These are phyloP conservation scores for Theileria sp. DNA, from an alignment of 169 alveolate species.

Conservation along the genomic window DNA sequence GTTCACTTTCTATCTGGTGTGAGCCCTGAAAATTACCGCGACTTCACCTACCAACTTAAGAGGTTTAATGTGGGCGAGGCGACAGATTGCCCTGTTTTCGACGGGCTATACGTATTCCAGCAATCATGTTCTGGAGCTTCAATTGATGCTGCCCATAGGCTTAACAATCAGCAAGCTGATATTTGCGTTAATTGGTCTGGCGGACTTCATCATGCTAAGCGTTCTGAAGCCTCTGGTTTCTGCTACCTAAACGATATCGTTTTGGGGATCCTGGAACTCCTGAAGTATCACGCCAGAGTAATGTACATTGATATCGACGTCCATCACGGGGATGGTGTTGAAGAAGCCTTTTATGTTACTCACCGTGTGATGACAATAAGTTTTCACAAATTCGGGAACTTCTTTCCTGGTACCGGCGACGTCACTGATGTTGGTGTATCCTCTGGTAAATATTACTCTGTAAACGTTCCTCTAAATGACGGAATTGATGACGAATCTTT, in stretches of 20 bases:
- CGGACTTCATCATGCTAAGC: constrained; percentile 97
- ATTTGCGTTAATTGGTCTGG: constrained; percentile 98
- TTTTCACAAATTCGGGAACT: constrained; percentile 98
- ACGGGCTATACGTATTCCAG: constrained; percentile 94
- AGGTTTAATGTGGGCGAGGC: constrained; percentile 93
- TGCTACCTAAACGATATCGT: constrained; percentile 99
- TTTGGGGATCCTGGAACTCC: constrained; percentile 92
- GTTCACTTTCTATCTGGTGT: constrained; percentile 85
- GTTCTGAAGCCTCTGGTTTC: constrained; percentile 97
- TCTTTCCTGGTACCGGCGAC: constrained; percentile 99
- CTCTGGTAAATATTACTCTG: constrained; percentile 92
- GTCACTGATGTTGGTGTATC: constrained; percentile 94
- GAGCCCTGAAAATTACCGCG: constrained; percentile 81
- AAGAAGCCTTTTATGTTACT: constrained; percentile 96
- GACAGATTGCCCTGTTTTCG: constrained; percentile 97
- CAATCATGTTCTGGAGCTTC: constrained; percentile 97
- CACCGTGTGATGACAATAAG: constrained; percentile 98
- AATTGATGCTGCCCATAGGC: constrained; percentile 92
- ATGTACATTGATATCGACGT: constrained; percentile 98
- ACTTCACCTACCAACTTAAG: constrained; percentile 82
- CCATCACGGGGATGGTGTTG: constrained; percentile 99
- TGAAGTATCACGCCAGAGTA: constrained; percentile 97
- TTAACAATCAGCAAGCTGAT: constrained; percentile 92
- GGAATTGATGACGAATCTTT: constrained; percentile 96
- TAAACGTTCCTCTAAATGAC: constrained; percentile 96